Conservation (phyloP, 1,284 basidiomycete genomes). For the Austropuccinia psidii region DNA sequence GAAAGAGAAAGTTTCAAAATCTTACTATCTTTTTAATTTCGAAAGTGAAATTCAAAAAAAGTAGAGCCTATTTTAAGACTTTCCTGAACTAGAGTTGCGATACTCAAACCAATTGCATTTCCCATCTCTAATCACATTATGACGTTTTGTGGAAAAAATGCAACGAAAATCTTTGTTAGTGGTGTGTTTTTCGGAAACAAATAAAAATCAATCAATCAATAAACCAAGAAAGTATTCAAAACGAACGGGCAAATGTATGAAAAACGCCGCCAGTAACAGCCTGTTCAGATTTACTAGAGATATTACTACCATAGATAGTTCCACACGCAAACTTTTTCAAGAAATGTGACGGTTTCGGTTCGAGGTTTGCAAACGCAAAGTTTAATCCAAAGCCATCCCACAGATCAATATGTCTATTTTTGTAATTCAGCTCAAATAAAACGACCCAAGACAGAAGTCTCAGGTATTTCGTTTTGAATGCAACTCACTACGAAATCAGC, state of each 20-base stretch:
- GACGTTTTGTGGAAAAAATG: background rate
- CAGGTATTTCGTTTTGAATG: too few species aligned
- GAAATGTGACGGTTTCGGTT: background rate
- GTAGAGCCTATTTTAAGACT: background rate
- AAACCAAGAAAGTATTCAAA: background rate
- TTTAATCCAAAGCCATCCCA: too few species aligned
- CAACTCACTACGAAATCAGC: constrained; percentile 34
- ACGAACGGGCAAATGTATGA: constrained; percentile 22
- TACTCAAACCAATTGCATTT: constrained; percentile 21
- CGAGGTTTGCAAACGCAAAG: background rate
- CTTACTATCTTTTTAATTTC: background rate
- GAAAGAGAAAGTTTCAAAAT: background rate
- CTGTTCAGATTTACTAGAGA: constrained; percentile 15
- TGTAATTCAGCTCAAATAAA: too few species aligned
- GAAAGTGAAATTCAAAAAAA: background rate
- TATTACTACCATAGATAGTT: constrained; percentile 23
- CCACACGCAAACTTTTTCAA: constrained; percentile 3
- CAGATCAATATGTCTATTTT: too few species aligned
- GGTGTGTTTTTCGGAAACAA: too few species aligned
- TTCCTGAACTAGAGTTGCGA: constrained; percentile 30
- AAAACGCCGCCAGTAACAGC: constrained; percentile 18
- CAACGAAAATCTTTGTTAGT: too few species aligned
- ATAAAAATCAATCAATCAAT: background rate
- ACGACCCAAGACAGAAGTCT: too few species aligned
- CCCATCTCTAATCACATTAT: constrained; percentile 29